phyloP scores from a whole-genome alignment of 1,139 yeast genomes.

The Zhuliangozyma parablackwelliae region DNA sequence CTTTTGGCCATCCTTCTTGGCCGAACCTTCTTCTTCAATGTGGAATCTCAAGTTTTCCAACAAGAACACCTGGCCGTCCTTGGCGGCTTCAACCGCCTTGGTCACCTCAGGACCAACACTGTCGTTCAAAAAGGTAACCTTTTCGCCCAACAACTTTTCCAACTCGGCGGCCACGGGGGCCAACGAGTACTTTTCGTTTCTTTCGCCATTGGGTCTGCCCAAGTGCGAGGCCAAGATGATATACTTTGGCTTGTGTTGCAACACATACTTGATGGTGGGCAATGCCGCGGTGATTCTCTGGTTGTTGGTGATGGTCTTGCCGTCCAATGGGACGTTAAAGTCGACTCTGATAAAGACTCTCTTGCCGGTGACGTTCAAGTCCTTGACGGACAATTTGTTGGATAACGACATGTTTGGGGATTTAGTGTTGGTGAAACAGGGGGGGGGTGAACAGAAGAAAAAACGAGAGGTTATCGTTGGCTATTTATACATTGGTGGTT shows the following conservation, averaged over 20 bases:
- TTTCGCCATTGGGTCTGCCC: slow-evolving; percentile 97
- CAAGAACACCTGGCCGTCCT: slow-evolving; percentile 69
- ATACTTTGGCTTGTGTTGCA: slow-evolving; percentile 84
- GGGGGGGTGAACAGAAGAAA: slow-evolving; percentile 1
- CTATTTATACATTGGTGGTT: too few species aligned
- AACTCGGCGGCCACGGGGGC: slow-evolving; percentile 90
- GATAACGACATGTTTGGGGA: slow-evolving; percentile 69
- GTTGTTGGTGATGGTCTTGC: slow-evolving; percentile 93
- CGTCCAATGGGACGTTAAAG: slow-evolving; percentile 96
- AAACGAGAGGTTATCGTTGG: neutral
- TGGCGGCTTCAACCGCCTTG: slow-evolving; percentile 63
- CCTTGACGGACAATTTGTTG: slow-evolving; percentile 86
- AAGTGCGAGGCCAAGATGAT: slow-evolving; percentile 90
- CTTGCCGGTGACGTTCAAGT: slow-evolving; percentile 78
- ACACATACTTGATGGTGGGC: slow-evolving; percentile 91
- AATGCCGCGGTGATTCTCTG: slow-evolving; percentile 98
- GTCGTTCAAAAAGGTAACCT: slow-evolving; percentile 78
- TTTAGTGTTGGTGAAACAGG: neutral
- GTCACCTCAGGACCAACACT: slow-evolving; percentile 88
- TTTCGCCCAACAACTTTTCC: slow-evolving; percentile 58
- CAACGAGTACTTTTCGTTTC: slow-evolving; percentile 75
- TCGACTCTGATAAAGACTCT: slow-evolving; percentile 96
- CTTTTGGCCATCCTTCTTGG: slow-evolving; percentile 74
- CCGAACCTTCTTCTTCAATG: slow-evolving; percentile 89
- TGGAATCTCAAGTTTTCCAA: slow-evolving; percentile 97